A percentile compares a stretch with the other conserved stretches of the same genome.
Conservation (phyloP, 2,329 filamentous ascomycete genomes). For the Coniella lustricola region DNA sequence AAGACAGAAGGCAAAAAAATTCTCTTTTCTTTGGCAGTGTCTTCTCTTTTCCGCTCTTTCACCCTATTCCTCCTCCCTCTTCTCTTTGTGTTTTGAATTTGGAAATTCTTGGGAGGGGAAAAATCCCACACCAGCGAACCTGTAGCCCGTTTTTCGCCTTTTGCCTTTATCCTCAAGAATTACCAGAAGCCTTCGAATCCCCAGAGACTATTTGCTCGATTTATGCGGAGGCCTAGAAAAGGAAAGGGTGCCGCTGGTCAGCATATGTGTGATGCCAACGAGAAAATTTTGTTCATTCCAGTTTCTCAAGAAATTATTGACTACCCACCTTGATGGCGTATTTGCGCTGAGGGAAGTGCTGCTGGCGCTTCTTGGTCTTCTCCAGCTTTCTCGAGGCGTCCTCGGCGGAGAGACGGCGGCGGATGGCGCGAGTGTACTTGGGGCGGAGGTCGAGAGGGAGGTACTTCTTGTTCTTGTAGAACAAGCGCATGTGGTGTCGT, state of each 20-base stretch:
- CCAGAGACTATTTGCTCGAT: slow-evolving; percentile 12
- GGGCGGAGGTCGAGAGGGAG: slow-evolving; percentile 94
- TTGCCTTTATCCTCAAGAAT: slow-evolving; percentile 15
- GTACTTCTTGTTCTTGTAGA: slow-evolving; percentile 99
- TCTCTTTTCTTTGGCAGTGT: too few species aligned
- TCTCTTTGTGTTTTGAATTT: neutral
- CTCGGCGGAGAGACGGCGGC: slow-evolving; percentile 87
- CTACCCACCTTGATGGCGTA: slow-evolving; percentile 89
- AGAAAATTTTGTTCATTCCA: too few species aligned
- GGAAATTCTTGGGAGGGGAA: neutral
- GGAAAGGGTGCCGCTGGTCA: neutral
- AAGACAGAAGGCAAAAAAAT: too few species aligned
- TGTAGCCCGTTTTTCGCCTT: slow-evolving; percentile 16
- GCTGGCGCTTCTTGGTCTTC: slow-evolving; percentile 94
- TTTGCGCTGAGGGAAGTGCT: slow-evolving; percentile 97
- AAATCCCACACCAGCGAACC: slow-evolving; percentile 17
- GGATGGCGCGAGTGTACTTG: slow-evolving; percentile 98
- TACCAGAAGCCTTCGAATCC: slow-evolving; percentile 15
- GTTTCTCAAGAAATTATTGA: neutral
- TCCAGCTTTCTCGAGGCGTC: slow-evolving; percentile 78
- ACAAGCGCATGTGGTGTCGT: slow-evolving; percentile 92
- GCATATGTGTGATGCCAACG: neutral
- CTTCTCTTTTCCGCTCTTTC: too few species aligned
- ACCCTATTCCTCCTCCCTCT: slow-evolving; percentile 1
- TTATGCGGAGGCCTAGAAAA: slow-evolving; percentile 15